Percentiles rank a stretch among this genome's conserved stretches.
phyloP scores from a whole-genome alignment of 2,329 filamentous ascomycete species.

The Blumeria graminis region DNA sequence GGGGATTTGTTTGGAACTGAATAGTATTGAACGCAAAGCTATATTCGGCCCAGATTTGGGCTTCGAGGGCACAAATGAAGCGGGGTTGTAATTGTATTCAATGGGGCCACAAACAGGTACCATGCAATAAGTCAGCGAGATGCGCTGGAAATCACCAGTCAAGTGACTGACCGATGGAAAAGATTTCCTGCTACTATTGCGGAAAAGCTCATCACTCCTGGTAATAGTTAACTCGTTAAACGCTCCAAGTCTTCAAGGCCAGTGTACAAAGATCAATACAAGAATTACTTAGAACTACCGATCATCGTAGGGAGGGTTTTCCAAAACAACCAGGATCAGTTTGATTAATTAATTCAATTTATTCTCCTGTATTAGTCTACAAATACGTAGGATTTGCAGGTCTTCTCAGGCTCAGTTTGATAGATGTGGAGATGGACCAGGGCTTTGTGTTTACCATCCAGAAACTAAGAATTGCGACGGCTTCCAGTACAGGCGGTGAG shows the following conservation, averaged over 20 bases:
- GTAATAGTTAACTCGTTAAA: not conserved
- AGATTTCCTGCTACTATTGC: not conserved
- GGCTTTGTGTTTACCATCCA: not conserved
- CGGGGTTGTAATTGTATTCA: not conserved
- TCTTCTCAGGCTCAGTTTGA: not conserved
- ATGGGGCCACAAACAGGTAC: not conserved
- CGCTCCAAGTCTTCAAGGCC: not conserved
- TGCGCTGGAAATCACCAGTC: not conserved
- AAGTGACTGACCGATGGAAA: not conserved
- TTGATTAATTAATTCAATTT: too few relatives aligned
- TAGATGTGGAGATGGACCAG: not conserved
- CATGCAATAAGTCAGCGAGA: not conserved
- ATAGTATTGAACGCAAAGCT: not conserved
- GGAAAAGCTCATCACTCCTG: not conserved
- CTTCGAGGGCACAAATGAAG: not conserved
- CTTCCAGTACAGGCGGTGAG: not conserved
- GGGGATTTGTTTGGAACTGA: not conserved
- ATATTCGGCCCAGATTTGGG: not conserved
- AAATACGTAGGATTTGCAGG: too few relatives aligned
- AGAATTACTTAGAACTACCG: too few relatives aligned
- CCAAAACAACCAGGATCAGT: not conserved
- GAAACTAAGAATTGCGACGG: not conserved
- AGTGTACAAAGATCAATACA: not conserved
- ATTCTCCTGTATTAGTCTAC: too few relatives aligned
- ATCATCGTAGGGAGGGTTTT: not conserved